A percentile compares a stretch with the other conserved stretches of the same genome.
These are phyloP conservation scores for Colletotrichum sp. DNA, from an alignment of 2,329 filamentous ascomycete species.

Conservation along the genomic window DNA sequence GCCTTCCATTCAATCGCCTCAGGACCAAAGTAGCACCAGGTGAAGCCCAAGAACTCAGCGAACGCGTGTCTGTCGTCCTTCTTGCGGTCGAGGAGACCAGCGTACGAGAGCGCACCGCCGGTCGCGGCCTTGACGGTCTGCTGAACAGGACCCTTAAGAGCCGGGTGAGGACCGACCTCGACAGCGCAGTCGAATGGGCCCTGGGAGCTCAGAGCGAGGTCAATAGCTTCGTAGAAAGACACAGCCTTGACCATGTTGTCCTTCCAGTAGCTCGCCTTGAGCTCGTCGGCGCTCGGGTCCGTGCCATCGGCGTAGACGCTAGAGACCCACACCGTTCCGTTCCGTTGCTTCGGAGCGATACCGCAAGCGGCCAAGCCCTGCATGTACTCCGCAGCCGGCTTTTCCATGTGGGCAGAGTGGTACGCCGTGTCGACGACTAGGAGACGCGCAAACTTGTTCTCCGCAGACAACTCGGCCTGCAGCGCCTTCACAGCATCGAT, in stretches of 20 bases:
- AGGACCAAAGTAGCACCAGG: constrained; percentile 34
- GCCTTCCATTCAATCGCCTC: constrained; percentile 22
- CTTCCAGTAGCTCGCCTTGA: constrained; percentile 39
- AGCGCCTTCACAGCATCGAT: constrained; percentile 27
- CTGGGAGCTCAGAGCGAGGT: constrained; percentile 17
- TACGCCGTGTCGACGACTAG: constrained; percentile 52
- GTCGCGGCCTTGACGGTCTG: constrained; percentile 49
- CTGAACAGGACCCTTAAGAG: constrained; percentile 42
- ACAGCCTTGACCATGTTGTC: constrained; percentile 34
- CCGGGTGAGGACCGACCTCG: constrained; percentile 42
- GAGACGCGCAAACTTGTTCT: constrained; percentile 36
- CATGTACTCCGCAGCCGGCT: constrained; percentile 36
- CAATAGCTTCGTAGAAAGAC: constrained; percentile 26
- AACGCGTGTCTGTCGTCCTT: constrained; percentile 33
- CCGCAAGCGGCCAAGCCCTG: constrained; percentile 29
- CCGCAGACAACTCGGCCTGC: constrained; percentile 22
- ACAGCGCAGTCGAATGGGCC: constrained; percentile 24
- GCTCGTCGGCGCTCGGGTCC: constrained; percentile 24
- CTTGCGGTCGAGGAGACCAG: constrained; percentile 33
- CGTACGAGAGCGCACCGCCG: constrained; percentile 31
- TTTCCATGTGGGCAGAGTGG: constrained; percentile 53
- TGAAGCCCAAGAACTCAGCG: constrained; percentile 36
- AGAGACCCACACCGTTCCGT: constrained; percentile 41
- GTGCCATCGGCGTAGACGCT: constrained; percentile 36
- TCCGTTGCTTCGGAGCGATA: constrained; percentile 28